Evolutionary conservation across 2,329 filamentous ascomycete genomes (phyloP).

Genomic region (Domatiomyces catenatus): DNA sequence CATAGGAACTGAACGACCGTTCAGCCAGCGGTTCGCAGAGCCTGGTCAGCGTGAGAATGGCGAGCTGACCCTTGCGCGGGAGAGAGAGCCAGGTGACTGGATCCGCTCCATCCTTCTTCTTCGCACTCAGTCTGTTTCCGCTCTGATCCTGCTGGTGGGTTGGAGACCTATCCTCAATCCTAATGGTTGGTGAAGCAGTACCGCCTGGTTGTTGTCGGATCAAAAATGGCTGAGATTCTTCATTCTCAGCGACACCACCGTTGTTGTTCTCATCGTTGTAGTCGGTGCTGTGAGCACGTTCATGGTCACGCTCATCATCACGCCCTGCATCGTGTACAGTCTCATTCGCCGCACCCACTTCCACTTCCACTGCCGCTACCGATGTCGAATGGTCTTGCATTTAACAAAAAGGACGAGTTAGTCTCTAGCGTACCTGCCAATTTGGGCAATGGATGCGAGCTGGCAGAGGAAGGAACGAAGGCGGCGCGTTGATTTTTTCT

Average conservation of each 20-base stretch:
- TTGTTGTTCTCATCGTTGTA: neutral
- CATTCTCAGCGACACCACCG: neutral
- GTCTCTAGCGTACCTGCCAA: neutral
- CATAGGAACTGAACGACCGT: constrained; percentile 61
- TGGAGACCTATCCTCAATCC: neutral
- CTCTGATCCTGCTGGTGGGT: neutral
- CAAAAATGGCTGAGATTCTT: neutral
- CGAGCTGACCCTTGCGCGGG: constrained; percentile 61
- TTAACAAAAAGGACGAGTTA: neutral
- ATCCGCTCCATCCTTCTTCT: constrained; percentile 20
- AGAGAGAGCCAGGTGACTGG: constrained; percentile 55
- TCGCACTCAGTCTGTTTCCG: neutral
- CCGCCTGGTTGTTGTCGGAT: neutral
- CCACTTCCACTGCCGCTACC: neutral
- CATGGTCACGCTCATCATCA: neutral
- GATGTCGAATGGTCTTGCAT: neutral
- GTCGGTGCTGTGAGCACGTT: neutral
- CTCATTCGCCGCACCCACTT: too few relatives aligned
- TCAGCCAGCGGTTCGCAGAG: constrained; percentile 71
- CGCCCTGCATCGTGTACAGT: neutral
- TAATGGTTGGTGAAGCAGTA: neutral
- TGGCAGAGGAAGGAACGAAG: too few relatives aligned
- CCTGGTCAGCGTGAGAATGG: constrained; percentile 62
- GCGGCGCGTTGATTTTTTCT: too few relatives aligned
- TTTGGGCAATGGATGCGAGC: neutral